A percentile compares a stretch with the other conserved stretches of the same genome.
phyloP scores from a whole-genome alignment of 1,284 basidiomycete species.

The Ustilago crameri region DNA sequence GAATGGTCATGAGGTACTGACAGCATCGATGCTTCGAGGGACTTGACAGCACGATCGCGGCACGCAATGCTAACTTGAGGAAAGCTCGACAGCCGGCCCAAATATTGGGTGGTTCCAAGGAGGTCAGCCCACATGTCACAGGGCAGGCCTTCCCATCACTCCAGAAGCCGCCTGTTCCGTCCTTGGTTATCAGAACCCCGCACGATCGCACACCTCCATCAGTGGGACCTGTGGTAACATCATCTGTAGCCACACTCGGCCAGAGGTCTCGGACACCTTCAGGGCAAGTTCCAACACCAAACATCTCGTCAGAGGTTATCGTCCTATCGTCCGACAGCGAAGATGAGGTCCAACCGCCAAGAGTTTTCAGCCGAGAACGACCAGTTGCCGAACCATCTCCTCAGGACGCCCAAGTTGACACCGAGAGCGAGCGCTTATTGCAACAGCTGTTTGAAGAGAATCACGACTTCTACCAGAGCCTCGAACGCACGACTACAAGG shows the following conservation, averaged over 20 bases:
- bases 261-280: background rate
- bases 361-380: background rate
- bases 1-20: background rate
- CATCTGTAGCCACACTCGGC: background rate
- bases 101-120: no score
- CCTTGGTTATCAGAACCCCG: no score
- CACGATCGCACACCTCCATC: background rate
- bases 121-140: background rate
- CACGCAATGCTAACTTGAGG: slow-evolving; percentile 33
- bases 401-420: background rate
- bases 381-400: no score
- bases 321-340: slow-evolving; percentile 35
- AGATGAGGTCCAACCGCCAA: slow-evolving; percentile 7
- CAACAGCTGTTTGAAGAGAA: slow-evolving; percentile 1
- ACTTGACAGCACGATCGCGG: slow-evolving; percentile 34
- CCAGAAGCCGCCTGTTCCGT: no score
- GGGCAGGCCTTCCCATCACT: no score
- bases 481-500: background rate
- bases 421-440: background rate
- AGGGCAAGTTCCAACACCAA: background rate
- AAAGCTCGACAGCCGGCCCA: slow-evolving; percentile 19
- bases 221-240: background rate
- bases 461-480: slow-evolving; percentile 5
- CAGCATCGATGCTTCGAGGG: background rate
- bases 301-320: slow-evolving; percentile 22